phyloP scores from a whole-genome alignment of 768 basidiomycete species.

The Hygrocybe coccinea region DNA sequence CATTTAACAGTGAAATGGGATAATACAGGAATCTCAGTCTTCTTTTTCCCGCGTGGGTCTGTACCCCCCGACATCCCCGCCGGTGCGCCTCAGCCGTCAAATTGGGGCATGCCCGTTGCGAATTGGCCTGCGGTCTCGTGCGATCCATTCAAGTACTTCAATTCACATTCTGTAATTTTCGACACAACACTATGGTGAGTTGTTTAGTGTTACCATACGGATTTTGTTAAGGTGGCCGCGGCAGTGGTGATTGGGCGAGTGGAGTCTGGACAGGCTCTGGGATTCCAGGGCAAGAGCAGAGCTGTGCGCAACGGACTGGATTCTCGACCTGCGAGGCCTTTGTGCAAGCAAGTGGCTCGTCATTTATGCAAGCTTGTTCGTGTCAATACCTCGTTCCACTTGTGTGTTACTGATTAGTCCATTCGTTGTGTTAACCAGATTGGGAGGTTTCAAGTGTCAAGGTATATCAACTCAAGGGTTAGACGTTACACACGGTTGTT shows the following conservation, averaged over 20 bases:
- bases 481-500: too few relatives aligned
- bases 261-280: conserved; percentile 69
- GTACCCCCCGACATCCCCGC: conserved; percentile 74
- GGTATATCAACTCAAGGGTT: conserved; percentile 52
- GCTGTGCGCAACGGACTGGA: conserved; percentile 80
- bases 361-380: conserved; percentile 77
- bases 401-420: background rate
- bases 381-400: conserved; percentile 14
- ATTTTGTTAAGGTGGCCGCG: background rate
- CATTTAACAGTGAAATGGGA: conserved; percentile 67
- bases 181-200: conserved; percentile 79
- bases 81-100: conserved; percentile 66
- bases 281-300: conserved; percentile 78
- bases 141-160: conserved; percentile 75
- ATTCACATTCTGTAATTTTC: conserved; percentile 71
- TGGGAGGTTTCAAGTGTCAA: conserved; percentile 78
- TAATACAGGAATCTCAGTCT: conserved; percentile 66
- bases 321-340: conserved; percentile 76
- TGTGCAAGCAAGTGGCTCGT: conserved; percentile 63
- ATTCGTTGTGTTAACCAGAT: conserved; percentile 39
- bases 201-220: conserved; percentile 11
- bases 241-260: conserved; percentile 86
- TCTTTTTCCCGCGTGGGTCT: conserved; percentile 71
- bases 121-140: conserved; percentile 73
- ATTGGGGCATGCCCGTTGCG: conserved; percentile 76